Conservation (phyloP, 2,329 filamentous ascomycete genomes). For the Aspergillus pseudoterreus region DNA sequence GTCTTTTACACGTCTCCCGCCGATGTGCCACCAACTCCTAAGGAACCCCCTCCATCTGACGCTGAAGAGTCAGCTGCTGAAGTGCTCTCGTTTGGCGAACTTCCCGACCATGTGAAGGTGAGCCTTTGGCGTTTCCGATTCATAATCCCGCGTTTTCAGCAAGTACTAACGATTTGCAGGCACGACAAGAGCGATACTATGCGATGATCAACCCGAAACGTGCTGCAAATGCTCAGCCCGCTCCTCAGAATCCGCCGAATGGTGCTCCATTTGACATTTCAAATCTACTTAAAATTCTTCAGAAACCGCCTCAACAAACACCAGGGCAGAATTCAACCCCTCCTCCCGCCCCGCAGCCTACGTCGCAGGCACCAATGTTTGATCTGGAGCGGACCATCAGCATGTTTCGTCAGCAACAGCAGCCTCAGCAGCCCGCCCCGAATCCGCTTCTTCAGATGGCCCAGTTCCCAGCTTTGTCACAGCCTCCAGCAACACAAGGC, state of each 20-base stretch:
- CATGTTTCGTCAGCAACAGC: constrained; percentile 34
- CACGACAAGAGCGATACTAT: constrained; percentile 42
- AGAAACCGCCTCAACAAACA: constrained; percentile 28
- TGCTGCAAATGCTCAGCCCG: constrained; percentile 18
- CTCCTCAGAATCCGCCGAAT: constrained; percentile 11
- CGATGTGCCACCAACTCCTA: constrained; percentile 46
- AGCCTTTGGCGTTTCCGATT: background rate
- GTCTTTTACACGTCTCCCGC: constrained; percentile 44
- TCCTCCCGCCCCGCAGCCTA: constrained; percentile 23
- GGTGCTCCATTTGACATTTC: constrained; percentile 35
- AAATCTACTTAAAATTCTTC: constrained; percentile 40
- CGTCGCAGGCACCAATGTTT: constrained; percentile 18
- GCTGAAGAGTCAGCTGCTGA: constrained; percentile 35
- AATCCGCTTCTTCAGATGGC: constrained; percentile 26
- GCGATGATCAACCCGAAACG: constrained; percentile 32
- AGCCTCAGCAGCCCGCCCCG: constrained; percentile 13
- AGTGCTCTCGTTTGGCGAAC: constrained; percentile 40
- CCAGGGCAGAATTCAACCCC: constrained; percentile 27
- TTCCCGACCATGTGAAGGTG: constrained; percentile 41
- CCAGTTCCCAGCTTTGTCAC: constrained; percentile 23
- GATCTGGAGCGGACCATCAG: constrained; percentile 37
- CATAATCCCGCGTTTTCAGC: background rate
- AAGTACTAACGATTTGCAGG: constrained; percentile 21
- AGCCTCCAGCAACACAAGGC: constrained; percentile 21
- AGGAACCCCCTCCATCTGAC: constrained; percentile 41